phyloP scores from a whole-genome alignment of 176 grass and related monocot genomes.

The Tillandsia fasciculata region DNA sequence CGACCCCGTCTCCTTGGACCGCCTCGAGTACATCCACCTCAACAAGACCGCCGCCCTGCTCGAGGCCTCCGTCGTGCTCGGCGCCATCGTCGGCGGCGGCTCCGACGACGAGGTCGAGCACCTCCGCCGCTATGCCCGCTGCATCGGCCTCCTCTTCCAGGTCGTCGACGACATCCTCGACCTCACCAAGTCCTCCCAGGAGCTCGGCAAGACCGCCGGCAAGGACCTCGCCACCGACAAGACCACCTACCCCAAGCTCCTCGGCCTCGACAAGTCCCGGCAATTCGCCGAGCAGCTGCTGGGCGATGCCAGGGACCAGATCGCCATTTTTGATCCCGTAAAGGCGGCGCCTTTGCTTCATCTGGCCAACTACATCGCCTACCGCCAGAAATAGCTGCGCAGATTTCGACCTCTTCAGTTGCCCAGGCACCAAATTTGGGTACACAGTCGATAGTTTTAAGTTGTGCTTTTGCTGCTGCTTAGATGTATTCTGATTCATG shows the following conservation, averaged over 20 bases:
- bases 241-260: constrained; percentile 66
- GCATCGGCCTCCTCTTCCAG: constrained; percentile 73
- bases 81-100: constrained; percentile 58
- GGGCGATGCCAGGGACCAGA: constrained; percentile 39
- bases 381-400: constrained; percentile 42
- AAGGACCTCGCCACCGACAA: constrained; percentile 80
- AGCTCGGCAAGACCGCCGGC: constrained; percentile 70
- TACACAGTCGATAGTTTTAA: no score
- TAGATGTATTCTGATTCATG: no score
- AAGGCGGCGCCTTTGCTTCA: constrained; percentile 62
- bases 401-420: neutral
- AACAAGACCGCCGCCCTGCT: constrained; percentile 82
- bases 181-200: constrained; percentile 61
- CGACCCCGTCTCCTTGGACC: constrained; percentile 37
- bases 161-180: constrained; percentile 90
- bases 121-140: constrained; percentile 46
- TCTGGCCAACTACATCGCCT: constrained; percentile 69
- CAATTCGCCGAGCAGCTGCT: constrained; percentile 62
- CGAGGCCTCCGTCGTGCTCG: constrained; percentile 65
- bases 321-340: constrained; percentile 43
- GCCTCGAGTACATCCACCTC: constrained; percentile 74
- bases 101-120: constrained; percentile 49
- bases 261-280: constrained; percentile 54
- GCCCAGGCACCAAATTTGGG: no score
- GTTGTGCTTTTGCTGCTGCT: no score